A percentile compares a stretch with the other conserved stretches of the same genome.
Conservation (phyloP, 208 protist species). For the Balamuthia mandrillaris region DNA sequence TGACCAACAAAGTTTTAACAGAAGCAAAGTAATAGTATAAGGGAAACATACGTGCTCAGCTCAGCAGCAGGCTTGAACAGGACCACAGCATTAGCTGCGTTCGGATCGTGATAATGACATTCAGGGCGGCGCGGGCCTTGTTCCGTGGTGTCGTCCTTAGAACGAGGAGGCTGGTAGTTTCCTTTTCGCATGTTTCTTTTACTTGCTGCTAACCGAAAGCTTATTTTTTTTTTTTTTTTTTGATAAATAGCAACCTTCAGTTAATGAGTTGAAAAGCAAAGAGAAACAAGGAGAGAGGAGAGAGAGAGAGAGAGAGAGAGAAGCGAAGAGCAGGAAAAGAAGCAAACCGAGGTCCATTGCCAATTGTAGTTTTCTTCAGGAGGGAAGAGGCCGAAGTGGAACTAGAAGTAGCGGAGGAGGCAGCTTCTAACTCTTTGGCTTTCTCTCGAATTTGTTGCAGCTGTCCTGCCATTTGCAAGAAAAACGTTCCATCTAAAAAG, state of each 20-base stretch:
- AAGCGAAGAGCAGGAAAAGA: background rate
- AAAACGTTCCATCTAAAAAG: conserved; percentile 18
- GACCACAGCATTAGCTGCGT: background rate
- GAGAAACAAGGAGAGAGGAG: background rate
- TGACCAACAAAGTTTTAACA: background rate
- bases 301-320: background rate
- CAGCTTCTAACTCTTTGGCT: background rate
- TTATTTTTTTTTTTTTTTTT: no score
- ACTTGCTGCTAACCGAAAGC: background rate
- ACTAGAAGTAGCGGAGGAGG: background rate
- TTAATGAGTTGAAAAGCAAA: background rate
- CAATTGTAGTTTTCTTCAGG: background rate
- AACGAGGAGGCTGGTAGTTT: no score
- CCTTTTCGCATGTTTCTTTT: no score
- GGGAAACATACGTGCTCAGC: conserved; percentile 13
- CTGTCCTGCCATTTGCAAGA: background rate
- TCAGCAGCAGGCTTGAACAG: background rate
- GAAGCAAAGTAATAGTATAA: background rate
- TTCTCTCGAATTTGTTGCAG: conserved; percentile 1
- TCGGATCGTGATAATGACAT: conserved; percentile 18
- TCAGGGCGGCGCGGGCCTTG: no score
- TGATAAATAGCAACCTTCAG: no score
- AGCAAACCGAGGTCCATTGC: background rate
- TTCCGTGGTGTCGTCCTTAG: no score
- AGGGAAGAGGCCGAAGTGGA: background rate